Evolutionary conservation across 768 basidiomycete species (phyloP).

Genomic region (Boletus rufocinnamomeus): DNA sequence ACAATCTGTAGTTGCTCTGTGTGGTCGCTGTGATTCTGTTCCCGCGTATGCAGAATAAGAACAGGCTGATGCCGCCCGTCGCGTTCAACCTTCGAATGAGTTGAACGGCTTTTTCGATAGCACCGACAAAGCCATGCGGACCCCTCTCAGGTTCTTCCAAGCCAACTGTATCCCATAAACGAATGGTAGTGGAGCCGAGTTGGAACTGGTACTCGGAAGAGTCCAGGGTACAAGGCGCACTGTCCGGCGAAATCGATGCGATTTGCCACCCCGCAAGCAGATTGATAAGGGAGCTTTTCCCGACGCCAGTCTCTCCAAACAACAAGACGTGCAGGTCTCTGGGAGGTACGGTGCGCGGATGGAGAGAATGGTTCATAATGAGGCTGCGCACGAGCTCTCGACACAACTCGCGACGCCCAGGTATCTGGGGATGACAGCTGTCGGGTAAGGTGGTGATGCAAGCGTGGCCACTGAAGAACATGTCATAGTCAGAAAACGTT

Average conservation of each 20-base stretch:
- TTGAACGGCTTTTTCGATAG: slow-evolving; percentile 32
- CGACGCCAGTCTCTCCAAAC: slow-evolving; percentile 40
- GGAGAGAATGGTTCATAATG: slow-evolving; percentile 19
- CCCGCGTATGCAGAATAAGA: slow-evolving; percentile 43
- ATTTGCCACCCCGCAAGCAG: slow-evolving; percentile 30
- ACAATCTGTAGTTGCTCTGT: slow-evolving; percentile 28
- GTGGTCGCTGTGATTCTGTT: slow-evolving; percentile 35
- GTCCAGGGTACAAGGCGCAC: slow-evolving; percentile 38
- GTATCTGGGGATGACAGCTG: slow-evolving; percentile 21
- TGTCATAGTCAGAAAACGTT: slow-evolving; percentile 29
- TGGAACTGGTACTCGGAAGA: slow-evolving; percentile 30
- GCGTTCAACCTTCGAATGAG: slow-evolving; percentile 37
- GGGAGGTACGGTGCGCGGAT: slow-evolving; percentile 17
- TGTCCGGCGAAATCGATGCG: slow-evolving; percentile 26
- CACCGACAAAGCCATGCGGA: slow-evolving; percentile 23
- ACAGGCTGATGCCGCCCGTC: slow-evolving; percentile 40
- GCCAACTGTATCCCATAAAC: slow-evolving; percentile 38
- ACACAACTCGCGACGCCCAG: slow-evolving; percentile 23
- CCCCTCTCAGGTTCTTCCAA: slow-evolving; percentile 32
- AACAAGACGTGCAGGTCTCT: slow-evolving; percentile 38
- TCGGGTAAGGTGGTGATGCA: slow-evolving; percentile 40
- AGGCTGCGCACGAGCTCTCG: slow-evolving; percentile 22
- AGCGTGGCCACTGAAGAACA: slow-evolving; percentile 37
- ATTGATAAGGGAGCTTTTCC: slow-evolving; percentile 31
- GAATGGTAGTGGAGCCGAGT: slow-evolving; percentile 26